A percentile compares a stretch with the other conserved stretches of the same genome.
Conservation (phyloP, 495 filamentous ascomycete genomes). For the Xylaria scruposa region DNA sequence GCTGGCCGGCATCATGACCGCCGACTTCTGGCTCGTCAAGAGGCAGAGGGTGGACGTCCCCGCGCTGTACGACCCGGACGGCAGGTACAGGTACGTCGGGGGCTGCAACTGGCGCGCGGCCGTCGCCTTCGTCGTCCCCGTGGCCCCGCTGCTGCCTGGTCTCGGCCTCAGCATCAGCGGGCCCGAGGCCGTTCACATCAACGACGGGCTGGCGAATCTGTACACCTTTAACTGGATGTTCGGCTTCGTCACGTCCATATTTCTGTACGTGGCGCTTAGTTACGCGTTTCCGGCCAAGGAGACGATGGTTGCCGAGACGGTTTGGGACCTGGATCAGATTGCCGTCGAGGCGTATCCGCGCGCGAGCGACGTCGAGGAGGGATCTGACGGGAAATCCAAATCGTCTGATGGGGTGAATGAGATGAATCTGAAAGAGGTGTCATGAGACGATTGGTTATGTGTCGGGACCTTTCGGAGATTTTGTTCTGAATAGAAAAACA, state of each 20-base stretch:
- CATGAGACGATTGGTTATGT: not conserved
- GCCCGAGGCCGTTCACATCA: slow-evolving; percentile 45
- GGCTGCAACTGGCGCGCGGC: slow-evolving; percentile 73
- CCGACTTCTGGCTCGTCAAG: slow-evolving; percentile 74
- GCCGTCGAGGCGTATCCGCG: slow-evolving; percentile 31
- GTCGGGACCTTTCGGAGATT: not conserved
- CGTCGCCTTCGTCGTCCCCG: slow-evolving; percentile 66
- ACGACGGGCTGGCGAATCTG: slow-evolving; percentile 45
- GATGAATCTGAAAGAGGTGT: not conserved
- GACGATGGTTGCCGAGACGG: slow-evolving; percentile 40
- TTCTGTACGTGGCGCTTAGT: slow-evolving; percentile 47
- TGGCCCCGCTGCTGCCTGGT: slow-evolving; percentile 65
- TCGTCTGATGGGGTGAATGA: not conserved
- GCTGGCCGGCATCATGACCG: slow-evolving; percentile 69
- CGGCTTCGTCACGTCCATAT: slow-evolving; percentile 52
- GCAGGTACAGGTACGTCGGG: slow-evolving; percentile 59
- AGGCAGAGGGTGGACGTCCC: slow-evolving; percentile 64
- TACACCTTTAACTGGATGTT: slow-evolving; percentile 60
- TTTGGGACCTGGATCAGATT: slow-evolving; percentile 40
- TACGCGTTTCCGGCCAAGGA: slow-evolving; percentile 42
- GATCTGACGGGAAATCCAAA: slow-evolving; percentile 1
- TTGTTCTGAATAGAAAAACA: not conserved
- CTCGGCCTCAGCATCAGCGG: slow-evolving; percentile 46
- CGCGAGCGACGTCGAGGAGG: slow-evolving; percentile 23
- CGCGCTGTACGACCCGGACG: slow-evolving; percentile 60